Evolutionary conservation across 495 filamentous ascomycete species (phyloP), one percentile per base, ranked within the genome.

Genomic region (Cladorrhinum samala): DNA sequence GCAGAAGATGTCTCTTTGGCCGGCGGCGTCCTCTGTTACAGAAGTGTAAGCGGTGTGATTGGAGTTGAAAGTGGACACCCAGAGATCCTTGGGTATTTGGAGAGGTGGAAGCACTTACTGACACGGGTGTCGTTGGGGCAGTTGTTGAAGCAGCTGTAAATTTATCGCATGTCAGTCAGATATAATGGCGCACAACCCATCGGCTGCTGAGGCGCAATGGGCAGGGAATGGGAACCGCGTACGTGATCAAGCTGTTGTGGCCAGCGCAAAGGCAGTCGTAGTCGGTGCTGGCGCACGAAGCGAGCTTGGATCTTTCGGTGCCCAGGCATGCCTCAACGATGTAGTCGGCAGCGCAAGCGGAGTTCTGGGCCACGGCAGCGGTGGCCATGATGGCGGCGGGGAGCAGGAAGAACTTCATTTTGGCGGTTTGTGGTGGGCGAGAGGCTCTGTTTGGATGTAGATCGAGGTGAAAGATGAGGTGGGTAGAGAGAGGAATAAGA

Each of bases 81-180:
- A 2, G 39, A 5, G 9, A 2, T 18, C 20, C 17, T 18, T n/a
- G 9, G 38, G 11, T 11, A 13, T 2, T 13, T 7, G 7, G 8
- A 30, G 9, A 11, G 7, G 9, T 14, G 6, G 19, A 16, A 27
- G 19, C 38, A 45, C 64, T 49, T 52, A 68, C 65, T 17, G 6
- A 38, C 24, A 4, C 69, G 63, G 41, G 48, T 25, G 49, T 77
- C 71, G 61, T 71, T 66, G 50, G 73, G 73, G 62, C 73, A 77
- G 71, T 74, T 74, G 67, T 73, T 69, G 61, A 66, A 77, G 69
- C 73, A 75, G 13, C 70, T 75, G 53, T 18, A 17, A 9, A 3
- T 6, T 9, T 11, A 23, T 9, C 7, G 2, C 30, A 17, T 41
- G 30, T 24, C 39, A 46, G 44, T 51, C 3, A 56, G 36, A 13